Percentiles rank a stretch among this genome's conserved stretches.
phyloP scores from a whole-genome alignment of 2,329 filamentous ascomycete species.

The Aureobasidium leucospermi region DNA sequence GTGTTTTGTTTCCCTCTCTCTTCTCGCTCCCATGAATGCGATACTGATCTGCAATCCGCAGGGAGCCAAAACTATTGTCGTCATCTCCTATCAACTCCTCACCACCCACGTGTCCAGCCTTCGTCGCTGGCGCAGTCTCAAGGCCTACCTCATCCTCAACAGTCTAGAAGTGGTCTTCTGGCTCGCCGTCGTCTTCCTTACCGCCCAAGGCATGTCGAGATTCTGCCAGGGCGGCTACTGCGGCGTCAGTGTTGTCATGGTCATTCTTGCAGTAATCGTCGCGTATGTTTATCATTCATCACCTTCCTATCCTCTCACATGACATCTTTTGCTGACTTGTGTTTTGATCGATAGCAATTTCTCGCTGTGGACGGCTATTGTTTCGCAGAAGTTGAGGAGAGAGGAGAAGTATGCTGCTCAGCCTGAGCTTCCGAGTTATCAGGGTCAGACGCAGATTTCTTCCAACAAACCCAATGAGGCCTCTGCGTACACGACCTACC shows the following conservation, averaged over 20 bases:
- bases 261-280: background rate
- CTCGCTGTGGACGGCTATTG: background rate
- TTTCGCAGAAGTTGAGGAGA: background rate
- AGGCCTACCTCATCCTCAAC: slow-evolving; percentile 37
- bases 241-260: background rate
- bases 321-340: background rate
- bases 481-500: background rate
- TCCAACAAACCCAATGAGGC: background rate
- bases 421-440: background rate
- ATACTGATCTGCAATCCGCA: background rate
- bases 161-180: slow-evolving; percentile 38
- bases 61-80: slow-evolving; percentile 31
- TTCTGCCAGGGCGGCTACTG: background rate
- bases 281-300: too few relatives aligned
- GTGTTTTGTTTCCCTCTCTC: background rate
- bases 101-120: slow-evolving; percentile 30
- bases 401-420: background rate
- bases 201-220: background rate
- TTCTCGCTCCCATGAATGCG: background rate
- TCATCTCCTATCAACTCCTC: slow-evolving; percentile 36
- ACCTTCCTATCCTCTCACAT: background rate
- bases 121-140: slow-evolving; percentile 32
- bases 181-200: slow-evolving; percentile 30
- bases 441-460: background rate
- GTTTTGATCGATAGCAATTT: background rate